phyloP scores from a whole-genome alignment of 805 yeast genomes.

The Saccharomyces kudriavzevii region DNA sequence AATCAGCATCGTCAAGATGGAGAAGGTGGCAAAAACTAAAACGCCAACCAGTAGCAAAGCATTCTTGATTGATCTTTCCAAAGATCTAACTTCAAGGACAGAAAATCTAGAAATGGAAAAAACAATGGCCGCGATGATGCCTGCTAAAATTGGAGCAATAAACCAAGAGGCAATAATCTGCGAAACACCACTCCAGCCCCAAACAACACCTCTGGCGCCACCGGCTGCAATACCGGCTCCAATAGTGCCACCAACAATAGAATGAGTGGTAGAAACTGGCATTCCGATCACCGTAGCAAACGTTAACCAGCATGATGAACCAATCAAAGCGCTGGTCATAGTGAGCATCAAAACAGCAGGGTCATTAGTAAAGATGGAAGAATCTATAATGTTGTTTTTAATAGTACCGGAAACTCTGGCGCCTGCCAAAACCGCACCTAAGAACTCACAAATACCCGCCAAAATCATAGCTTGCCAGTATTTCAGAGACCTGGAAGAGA shows the following conservation, averaged over 20 bases:
- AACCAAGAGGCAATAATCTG: conserved; percentile 76
- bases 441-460: conserved; percentile 62
- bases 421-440: conserved; percentile 70
- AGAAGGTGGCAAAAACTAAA: conserved; percentile 51
- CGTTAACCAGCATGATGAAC: conserved; percentile 63
- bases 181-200: conserved; percentile 74
- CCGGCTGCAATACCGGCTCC: conserved; percentile 70
- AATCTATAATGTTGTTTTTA: conserved; percentile 53
- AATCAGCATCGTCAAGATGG: conserved; percentile 64
- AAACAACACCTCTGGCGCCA: conserved; percentile 49
- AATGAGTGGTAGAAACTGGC: conserved; percentile 80
- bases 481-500: conserved; percentile 58
- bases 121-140: conserved; percentile 48
- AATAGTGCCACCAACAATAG: conserved; percentile 67
- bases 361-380: conserved; percentile 39
- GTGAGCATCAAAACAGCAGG: conserved; percentile 70
- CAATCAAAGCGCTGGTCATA: conserved; percentile 69
- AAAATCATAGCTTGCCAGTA: conserved; percentile 72
- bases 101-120: conserved; percentile 52
- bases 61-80: conserved; percentile 43
- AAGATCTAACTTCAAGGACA: conserved; percentile 42
- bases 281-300: conserved; percentile 58
- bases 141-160: conserved; percentile 67
- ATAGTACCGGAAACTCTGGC: conserved; percentile 69
- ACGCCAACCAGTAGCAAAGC: conserved; percentile 53